Base-by-base conservation (phyloP, 2,329 filamentous ascomycete species). In the Eutypella sp. region DNA sequence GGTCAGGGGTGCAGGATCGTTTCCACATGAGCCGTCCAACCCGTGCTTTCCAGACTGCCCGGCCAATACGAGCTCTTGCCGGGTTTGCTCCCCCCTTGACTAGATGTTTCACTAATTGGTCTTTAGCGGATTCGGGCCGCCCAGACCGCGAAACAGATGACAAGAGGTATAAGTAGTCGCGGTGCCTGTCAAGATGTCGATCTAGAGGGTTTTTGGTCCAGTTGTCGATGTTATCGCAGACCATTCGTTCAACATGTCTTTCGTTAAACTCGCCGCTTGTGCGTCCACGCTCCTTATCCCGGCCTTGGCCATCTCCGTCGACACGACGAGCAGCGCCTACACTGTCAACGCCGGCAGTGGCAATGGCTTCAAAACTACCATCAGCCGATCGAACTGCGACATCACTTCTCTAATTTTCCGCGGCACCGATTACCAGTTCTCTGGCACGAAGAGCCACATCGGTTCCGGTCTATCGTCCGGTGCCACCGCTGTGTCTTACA, bases 321-420 rank as follows among this genome's bases (percentile, higher is more conserved):
- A 51, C 7, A 47, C 49, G 20, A 46, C 50, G 4, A 46, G 41
- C 25, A 31, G 42, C n/a, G 55, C 57, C 15, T 59, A 60, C 46
- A 55, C 54, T 15, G 44, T 62, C 22, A 50, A 61, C 40, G 59
- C 58, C 25, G 58, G 50, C n/a, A 57, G 53, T 40, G 50, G 50
- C 44, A 52, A 61, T 43, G 54, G 54, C 48, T 59, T 62, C 40
- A 53, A 48, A n/a, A 53, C 57, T 16, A 57, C 57, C 10, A 59
- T 62, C 42, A 54, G 48, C 37, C 47, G 54, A 19, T 62, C 64
- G 5, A 76, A 60, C 47, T 78, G 76, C 46, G 76, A 80, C 47
- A 75, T 80, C 52, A 78, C 70, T 1, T 78, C 74, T 0, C 69
- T 80, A 45, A 63, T 69, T 16, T 79, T 69, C 54, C 68, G 71